Percentiles rank a stretch among this genome's conserved stretches.
These are phyloP conservation scores for Lumnitzera littorea DNA, from an alignment of 345 rosid species.

Conservation along the genomic window DNA sequence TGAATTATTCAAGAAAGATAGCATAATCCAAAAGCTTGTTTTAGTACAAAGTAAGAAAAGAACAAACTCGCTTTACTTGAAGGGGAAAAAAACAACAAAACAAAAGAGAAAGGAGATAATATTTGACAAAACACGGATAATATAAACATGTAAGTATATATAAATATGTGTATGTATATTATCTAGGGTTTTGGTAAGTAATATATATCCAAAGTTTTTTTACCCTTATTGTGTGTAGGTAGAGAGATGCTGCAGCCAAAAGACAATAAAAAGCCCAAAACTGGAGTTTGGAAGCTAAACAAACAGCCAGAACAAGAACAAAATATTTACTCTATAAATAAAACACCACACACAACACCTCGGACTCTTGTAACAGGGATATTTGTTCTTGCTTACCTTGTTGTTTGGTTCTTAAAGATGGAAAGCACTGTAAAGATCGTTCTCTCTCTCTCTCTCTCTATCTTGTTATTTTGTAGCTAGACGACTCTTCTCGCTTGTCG, in stretches of 20 bases:
- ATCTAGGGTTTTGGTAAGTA: too few relatives aligned
- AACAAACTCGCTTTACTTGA: slow-evolving; percentile 28
- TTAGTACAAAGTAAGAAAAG: slow-evolving; percentile 39
- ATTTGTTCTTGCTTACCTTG: slow-evolving; percentile 25
- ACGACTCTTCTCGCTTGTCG: slow-evolving; percentile 2
- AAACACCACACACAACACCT: slow-evolving; percentile 20
- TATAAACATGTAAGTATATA: too few relatives aligned
- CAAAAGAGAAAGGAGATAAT: not conserved
- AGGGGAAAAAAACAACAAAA: not conserved
- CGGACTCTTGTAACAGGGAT: slow-evolving; percentile 35
- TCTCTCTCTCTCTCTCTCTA: slow-evolving; percentile 14
- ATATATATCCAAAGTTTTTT: too few relatives aligned
- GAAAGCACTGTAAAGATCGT: slow-evolving; percentile 31
- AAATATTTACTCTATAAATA: slow-evolving; percentile 12
- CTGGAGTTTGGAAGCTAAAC: slow-evolving; percentile 31
- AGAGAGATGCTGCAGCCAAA: slow-evolving; percentile 29
- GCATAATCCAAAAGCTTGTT: slow-evolving; percentile 39
- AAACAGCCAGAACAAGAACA: slow-evolving; percentile 15
- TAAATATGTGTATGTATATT: too few relatives aligned
- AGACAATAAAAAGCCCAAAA: slow-evolving; percentile 51
- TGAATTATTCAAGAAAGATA: slow-evolving; percentile 24
- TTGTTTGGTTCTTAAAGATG: slow-evolving; percentile 28
- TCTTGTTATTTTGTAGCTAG: slow-evolving; percentile 12
- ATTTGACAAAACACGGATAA: too few relatives aligned
- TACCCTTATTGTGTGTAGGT: too few relatives aligned